Conservation (phyloP, 1,139 yeast species). For the Candida dubliniensis region DNA sequence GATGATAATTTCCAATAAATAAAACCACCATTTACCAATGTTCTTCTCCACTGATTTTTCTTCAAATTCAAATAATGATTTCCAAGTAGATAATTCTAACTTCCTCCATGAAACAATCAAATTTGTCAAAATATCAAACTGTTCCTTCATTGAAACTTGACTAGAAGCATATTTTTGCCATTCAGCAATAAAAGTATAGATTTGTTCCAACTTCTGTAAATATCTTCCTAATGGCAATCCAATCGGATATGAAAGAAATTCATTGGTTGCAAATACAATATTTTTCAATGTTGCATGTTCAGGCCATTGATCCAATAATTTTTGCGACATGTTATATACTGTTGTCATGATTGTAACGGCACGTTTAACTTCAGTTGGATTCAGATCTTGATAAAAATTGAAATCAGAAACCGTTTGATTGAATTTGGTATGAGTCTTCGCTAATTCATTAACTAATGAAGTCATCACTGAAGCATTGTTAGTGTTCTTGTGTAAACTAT, state of each 20-base stretch:
- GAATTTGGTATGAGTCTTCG: slow-evolving; percentile 25
- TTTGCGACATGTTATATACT: slow-evolving; percentile 46
- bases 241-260: slow-evolving; percentile 62
- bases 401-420: slow-evolving; percentile 24
- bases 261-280: slow-evolving; percentile 63
- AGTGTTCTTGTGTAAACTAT: slow-evolving; percentile 22
- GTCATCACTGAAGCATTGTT: slow-evolving; percentile 39
- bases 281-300: slow-evolving; percentile 89
- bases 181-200: slow-evolving; percentile 76
- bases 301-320: slow-evolving; percentile 78
- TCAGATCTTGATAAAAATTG: slow-evolving; percentile 72
- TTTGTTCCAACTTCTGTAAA: slow-evolving; percentile 82
- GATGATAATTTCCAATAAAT: slow-evolving; percentile 75
- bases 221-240: slow-evolving; percentile 74
- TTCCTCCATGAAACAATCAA: slow-evolving; percentile 89
- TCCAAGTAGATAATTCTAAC: slow-evolving; percentile 86
- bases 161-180: slow-evolving; percentile 94
- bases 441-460: slow-evolving; percentile 42
- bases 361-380: slow-evolving; percentile 57
- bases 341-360: slow-evolving; percentile 56
- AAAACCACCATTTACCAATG: slow-evolving; percentile 88
- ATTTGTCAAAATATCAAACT: slow-evolving; percentile 58
- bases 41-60: slow-evolving; percentile 49
- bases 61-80: slow-evolving; percentile 68
- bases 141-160: slow-evolving; percentile 61